Evolutionary conservation across 139 green algal genomes (phyloP), one percentile per base, ranked within the genome.

Genomic region (Ettlia oleoabundans): DNA sequence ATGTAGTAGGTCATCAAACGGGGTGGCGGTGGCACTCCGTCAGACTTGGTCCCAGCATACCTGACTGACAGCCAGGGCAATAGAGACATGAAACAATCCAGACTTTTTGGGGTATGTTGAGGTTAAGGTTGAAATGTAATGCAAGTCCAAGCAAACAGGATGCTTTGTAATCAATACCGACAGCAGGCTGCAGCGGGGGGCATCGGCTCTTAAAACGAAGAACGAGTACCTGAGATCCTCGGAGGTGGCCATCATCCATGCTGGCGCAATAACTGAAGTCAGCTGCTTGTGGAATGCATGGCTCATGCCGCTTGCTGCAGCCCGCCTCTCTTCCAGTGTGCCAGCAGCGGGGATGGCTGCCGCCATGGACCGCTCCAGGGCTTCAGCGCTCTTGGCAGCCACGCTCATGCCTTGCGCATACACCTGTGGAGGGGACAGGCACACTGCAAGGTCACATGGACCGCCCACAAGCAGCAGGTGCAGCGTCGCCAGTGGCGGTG

Each of bases 341-440:
- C 24, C 67, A 24, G 9, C 5, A 22, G 22, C 40, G 69, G 37
- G 28, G 41, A 41, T 5, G 69, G 13, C n/a, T 22, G 67, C 67
- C 41, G 24, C 24, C 67, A 75, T 38, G 21, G 13, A 38, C 22
- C 42, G 38, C 7, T 35, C 22, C 24, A 75, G 41, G 5, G 24
- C 9, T 26, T 28, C 40, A 2, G 67, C 67, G 41, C 67, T 75
- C 67, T 75, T 75, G 22, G 67, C 67, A 1, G 67, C 67, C 22
- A 75, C 41, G 10, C 33, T 53, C 67, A 75, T 75, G 67, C 67
- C 67, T 55, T 75, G 67, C 15, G 40, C 67, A 40, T 75, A 75
- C 22, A 75, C 40, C 65, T 72, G 65, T n/a, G n/a, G n/a, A n/a
- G n/a, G n/a, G n/a, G n/a, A n/a, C n/a, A 21, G 2, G 10, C 6